Evolutionary conservation across 2,329 filamentous ascomycete genomes (phyloP), one percentile per base, ranked within the genome.

Genomic region (Alternaria consortialis): DNA sequence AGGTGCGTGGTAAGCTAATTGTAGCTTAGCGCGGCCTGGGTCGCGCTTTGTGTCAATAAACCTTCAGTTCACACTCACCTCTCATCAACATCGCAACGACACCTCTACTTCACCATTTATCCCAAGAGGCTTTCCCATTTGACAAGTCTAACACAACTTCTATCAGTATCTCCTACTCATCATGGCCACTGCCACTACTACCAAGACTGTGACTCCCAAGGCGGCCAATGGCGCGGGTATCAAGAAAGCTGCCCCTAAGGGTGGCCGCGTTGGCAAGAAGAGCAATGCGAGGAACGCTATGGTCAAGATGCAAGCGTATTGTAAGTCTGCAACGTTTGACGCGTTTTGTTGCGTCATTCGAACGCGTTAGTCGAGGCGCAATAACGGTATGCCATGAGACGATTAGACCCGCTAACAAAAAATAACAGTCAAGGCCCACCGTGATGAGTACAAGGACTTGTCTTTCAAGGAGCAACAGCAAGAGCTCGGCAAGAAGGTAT

Each of bases 391-490:
- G 8, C 12, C 20, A n/a, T 34, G 42, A 29, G 47, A 56, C 13
- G n/a, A 44, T 50, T 25, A 52, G 23, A 29, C 31, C n/a, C 23
- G 52, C 70, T 74, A 52, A 74, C 53, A 29, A 39, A 43, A 42
- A 50, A 31, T 27, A 43, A 46, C 57, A 79, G 76, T 78, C 74
- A 77, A 77, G 55, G 68, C 73, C 55, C 71, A 79, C 58, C 75
- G 76, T 31, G 54, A 67, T 36, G 70, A 79, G 66, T 76, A 72
- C 70, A 74, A 77, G 62, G 61, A 72, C 15, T 62, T 77, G 37
- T 63, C 69, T 5, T 78, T 74, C 68, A 72, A 69, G 46, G 75
- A 78, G 44, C 74, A 77, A 60, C 74, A 77, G 60, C 77, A 79
- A 67, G 73, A 71, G 62, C 68, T 79, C 8, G 75, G 76, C 44